phyloP scores from a whole-genome alignment of 2,329 filamentous ascomycete genomes.

The Trichoderma sp. region DNA sequence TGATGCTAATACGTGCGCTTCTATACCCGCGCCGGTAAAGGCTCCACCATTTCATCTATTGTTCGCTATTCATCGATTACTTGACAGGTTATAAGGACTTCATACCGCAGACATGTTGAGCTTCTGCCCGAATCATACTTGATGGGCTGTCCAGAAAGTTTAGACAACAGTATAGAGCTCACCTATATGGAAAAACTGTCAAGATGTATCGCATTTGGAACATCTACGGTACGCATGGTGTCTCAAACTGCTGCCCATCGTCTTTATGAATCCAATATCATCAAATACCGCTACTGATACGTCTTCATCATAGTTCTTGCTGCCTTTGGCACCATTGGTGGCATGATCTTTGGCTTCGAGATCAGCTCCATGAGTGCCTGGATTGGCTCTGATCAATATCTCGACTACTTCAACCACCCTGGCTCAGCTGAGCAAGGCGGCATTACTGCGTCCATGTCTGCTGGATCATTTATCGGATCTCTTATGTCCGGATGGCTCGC shows the following conservation, averaged over 20 bases:
- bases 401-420: neutral
- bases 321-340: slow-evolving; percentile 5
- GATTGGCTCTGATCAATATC: slow-evolving; percentile 6
- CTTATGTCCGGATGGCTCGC: neutral
- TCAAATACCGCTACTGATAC: neutral
- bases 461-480: neutral
- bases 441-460: slow-evolving; percentile 7
- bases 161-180: neutral
- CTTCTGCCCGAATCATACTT: neutral
- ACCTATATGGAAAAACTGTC: neutral
- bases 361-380: slow-evolving; percentile 11
- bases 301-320: neutral
- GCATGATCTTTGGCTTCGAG: slow-evolving; percentile 18
- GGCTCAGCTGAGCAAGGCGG: neutral
- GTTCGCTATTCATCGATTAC: neutral
- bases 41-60: slow-evolving; percentile 1
- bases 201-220: slow-evolving; percentile 16
- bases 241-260: no score
- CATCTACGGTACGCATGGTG: neutral
- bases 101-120: neutral
- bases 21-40: neutral
- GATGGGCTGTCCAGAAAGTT: neutral
- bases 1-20: slow-evolving; percentile 6
- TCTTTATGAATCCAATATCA: neutral
- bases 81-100: neutral